Evolutionary conservation across 2,329 filamentous ascomycete genomes (phyloP).

Genomic region (Hypoxylon sp.): DNA sequence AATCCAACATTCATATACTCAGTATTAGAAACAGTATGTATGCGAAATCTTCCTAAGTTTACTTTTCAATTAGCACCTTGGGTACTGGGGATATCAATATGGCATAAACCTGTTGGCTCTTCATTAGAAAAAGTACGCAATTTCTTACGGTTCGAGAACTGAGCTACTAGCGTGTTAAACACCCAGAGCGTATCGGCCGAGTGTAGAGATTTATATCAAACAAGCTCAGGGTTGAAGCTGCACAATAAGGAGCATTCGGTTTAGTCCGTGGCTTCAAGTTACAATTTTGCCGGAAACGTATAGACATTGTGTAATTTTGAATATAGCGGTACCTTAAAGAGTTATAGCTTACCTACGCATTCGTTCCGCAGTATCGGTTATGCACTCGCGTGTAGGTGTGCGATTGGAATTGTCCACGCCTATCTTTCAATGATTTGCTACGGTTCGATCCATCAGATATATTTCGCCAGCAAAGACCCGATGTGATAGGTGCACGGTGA

Average conservation of each 20-base stretch:
- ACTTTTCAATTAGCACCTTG: neutral
- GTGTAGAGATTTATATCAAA: neutral
- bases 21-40: neutral
- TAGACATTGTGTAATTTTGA: neutral
- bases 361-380: too few species aligned
- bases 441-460: neutral
- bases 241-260: neutral
- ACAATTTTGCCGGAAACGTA: neutral
- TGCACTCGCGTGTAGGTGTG: too few species aligned
- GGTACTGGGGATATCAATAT: neutral
- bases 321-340: neutral
- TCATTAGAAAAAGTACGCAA: neutral
- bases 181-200: neutral
- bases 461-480: conserved; percentile 1
- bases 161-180: neutral
- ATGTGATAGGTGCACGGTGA: neutral
- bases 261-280: neutral
- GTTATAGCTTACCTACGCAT: neutral
- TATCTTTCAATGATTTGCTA: neutral
- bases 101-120: neutral
- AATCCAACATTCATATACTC: neutral
- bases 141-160: neutral
- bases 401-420: too few species aligned
- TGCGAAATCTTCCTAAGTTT: neutral
- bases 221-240: neutral